A percentile compares a stretch with the other conserved stretches of the same genome.
Conservation (phyloP, 352 stramenopile genomes). For the Phytophthora sp. region DNA sequence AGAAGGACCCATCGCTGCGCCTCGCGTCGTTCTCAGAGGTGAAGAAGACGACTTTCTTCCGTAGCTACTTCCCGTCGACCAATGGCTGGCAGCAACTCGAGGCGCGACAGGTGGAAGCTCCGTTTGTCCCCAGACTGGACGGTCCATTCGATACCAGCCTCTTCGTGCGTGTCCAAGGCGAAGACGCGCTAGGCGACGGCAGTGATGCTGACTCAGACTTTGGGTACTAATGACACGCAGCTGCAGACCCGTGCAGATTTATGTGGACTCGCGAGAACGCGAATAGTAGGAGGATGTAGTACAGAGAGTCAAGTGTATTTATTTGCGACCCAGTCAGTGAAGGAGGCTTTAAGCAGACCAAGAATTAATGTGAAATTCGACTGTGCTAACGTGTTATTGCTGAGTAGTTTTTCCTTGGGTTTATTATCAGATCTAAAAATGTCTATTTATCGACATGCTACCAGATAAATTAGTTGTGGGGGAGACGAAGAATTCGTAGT, state of each 20-base stretch:
- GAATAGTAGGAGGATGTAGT: no score
- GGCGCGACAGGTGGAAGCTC: constrained; percentile 41
- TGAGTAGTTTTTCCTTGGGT: no score
- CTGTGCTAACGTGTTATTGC: constrained; percentile 14
- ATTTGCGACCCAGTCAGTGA: constrained; percentile 23
- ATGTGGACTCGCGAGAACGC: constrained; percentile 21
- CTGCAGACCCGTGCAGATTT: constrained; percentile 32
- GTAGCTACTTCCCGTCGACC: constrained; percentile 46
- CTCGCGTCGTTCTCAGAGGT: constrained; percentile 53
- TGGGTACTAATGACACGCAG: constrained; percentile 39
- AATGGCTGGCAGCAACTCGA: constrained; percentile 58
- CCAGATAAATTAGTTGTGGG: constrained; percentile 40
- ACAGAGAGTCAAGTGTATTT: constrained; percentile 37
- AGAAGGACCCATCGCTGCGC: constrained; percentile 55
- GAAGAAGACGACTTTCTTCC: constrained; percentile 54
- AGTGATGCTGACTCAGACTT: constrained; percentile 54
- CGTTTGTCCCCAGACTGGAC: constrained; percentile 67
- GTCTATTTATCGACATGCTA: constrained; percentile 21
- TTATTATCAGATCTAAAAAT: no score
- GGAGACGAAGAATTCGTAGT: constrained; percentile 19
- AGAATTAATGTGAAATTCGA: no score
- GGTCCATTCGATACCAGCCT: constrained; percentile 70
- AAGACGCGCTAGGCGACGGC: constrained; percentile 45
- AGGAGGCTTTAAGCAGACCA: no score
- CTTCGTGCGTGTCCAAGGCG: constrained; percentile 54